These are phyloP conservation scores for Rutstroemia sp. DNA, from an alignment of 2,329 filamentous ascomycete genomes.

Conservation along the genomic window DNA sequence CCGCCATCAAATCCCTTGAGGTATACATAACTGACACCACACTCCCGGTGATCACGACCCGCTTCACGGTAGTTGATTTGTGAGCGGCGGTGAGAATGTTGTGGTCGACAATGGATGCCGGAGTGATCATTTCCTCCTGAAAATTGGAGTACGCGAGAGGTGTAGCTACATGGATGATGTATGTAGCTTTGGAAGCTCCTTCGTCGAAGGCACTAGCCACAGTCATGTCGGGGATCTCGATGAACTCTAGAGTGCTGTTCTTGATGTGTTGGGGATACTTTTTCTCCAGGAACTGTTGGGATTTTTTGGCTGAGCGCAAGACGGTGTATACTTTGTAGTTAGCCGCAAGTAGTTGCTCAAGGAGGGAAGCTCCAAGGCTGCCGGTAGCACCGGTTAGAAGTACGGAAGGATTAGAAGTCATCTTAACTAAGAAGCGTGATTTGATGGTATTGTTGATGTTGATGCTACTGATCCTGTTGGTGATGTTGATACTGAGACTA, in stretches of 20 bases:
- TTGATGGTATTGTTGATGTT: too few relatives aligned
- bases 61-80: background rate
- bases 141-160: background rate
- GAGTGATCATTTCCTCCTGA: background rate
- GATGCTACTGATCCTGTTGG: too few relatives aligned
- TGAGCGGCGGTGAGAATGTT: background rate
- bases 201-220: constrained; percentile 1
- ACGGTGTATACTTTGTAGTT: constrained; percentile 4
- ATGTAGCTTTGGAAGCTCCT: background rate
- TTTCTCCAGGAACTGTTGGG: constrained; percentile 1
- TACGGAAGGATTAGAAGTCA: background rate
- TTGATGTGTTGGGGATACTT: constrained; percentile 3
- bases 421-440: background rate
- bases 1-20: background rate
- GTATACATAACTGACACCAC: background rate
- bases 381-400: constrained; percentile 10
- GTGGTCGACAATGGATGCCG: background rate
- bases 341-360: constrained; percentile 2
- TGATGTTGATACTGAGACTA: too few relatives aligned
- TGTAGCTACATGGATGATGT: background rate
- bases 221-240: constrained; percentile 10
- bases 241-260: background rate
- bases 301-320: constrained; percentile 2
- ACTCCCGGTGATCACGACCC: background rate
- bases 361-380: constrained; percentile 2